Evolutionary conservation across 148 eudicot genomes (phyloP).

Genomic region (Suaeda aralocaspica): DNA sequence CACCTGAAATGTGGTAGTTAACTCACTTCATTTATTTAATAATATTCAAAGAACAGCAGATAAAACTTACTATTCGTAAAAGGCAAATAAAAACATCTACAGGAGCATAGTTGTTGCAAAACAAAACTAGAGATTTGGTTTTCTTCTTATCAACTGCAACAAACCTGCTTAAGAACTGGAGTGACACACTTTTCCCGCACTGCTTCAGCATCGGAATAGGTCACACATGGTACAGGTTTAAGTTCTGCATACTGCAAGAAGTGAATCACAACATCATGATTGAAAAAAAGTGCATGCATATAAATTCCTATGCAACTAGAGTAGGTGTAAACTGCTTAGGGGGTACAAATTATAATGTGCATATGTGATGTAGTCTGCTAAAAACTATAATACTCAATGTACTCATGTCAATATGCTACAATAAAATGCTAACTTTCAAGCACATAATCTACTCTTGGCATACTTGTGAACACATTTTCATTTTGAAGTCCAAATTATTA

Average conservation of each 20-base stretch:
- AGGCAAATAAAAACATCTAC: neutral
- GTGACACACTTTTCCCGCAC: conserved; percentile 90
- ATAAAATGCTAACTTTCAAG: conserved; percentile 1
- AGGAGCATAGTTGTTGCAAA: neutral
- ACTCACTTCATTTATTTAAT: conserved; percentile 18
- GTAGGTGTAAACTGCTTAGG: no score
- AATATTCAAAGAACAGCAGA: conserved; percentile 8
- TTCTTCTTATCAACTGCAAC: conserved; percentile 9
- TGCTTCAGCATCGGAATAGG: conserved; percentile 66
- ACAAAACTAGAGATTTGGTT: neutral
- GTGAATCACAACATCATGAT: conserved; percentile 6
- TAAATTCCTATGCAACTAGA: neutral
- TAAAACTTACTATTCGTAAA: neutral
- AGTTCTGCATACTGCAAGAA: conserved; percentile 91
- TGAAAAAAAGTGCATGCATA: neutral
- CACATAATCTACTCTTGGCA: neutral
- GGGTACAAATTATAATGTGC: neutral
- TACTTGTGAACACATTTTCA: neutral
- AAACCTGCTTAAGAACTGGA: conserved; percentile 79
- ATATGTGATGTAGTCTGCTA: neutral
- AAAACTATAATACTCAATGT: neutral
- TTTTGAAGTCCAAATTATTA: neutral
- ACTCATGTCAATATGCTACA: neutral
- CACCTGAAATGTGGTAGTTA: conserved; percentile 44
- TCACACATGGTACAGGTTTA: conserved; percentile 97